These are phyloP conservation scores for Pythium coloratum DNA, from an alignment of 352 stramenopile genomes.

Conservation along the genomic window DNA sequence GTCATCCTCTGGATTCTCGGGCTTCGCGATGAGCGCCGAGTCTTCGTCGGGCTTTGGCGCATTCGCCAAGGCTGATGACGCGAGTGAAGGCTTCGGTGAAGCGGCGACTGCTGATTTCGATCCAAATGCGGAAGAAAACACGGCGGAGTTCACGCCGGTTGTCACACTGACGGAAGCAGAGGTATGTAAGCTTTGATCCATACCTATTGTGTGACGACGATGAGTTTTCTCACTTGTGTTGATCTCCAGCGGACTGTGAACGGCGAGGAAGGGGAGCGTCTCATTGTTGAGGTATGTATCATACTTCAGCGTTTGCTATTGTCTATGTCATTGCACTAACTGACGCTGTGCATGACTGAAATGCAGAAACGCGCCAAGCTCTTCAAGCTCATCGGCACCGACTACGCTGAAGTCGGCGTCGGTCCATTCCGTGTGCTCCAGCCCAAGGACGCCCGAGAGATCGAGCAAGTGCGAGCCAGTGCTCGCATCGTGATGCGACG, in stretches of 20 bases:
- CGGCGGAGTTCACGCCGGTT: conserved; percentile 42
- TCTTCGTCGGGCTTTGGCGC: conserved; percentile 21
- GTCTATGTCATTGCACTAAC: not conserved
- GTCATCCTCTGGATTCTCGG: conserved; percentile 11
- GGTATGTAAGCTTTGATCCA: conserved; percentile 28
- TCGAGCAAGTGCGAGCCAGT: conserved; percentile 40
- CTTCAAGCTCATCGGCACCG: conserved; percentile 73
- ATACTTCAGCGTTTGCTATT: not conserved
- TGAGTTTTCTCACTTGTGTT: not conserved
- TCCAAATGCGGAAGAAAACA: conserved; percentile 32
- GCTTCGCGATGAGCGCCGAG: conserved; percentile 24
- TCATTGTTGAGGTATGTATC: conserved; percentile 60
- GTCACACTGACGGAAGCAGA: conserved; percentile 66
- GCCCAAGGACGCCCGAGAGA: conserved; percentile 38
- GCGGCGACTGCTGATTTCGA: conserved; percentile 53
- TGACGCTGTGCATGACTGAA: conserved; percentile 6
- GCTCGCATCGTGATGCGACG: conserved; percentile 77
- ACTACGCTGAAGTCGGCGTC: conserved; percentile 78
- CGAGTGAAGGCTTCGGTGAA: conserved; percentile 26
- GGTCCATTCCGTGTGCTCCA: conserved; percentile 69
- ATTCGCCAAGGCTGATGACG: conserved; percentile 20
- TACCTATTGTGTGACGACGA: too few relatives aligned
- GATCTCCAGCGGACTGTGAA: conserved; percentile 46
- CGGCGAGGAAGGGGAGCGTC: conserved; percentile 68
- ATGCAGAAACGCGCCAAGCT: conserved; percentile 75